Evolutionary conservation across 2,329 filamentous ascomycete genomes (phyloP).

Genomic region (Hirsutella minnesotensis): DNA sequence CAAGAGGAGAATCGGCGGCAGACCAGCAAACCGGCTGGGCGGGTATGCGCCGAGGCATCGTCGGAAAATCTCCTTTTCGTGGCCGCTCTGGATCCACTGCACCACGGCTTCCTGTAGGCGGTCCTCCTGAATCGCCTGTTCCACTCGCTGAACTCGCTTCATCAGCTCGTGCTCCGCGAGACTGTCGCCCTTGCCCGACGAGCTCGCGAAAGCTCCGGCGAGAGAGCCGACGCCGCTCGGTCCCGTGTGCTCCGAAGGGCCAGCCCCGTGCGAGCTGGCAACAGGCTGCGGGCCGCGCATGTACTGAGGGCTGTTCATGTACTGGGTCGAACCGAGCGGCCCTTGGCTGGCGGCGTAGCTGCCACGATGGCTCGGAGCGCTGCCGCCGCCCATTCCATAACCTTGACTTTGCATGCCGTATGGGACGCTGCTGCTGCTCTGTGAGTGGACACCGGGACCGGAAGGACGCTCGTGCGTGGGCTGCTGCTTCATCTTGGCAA

Average conservation of each 20-base stretch:
- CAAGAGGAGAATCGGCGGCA: slow-evolving; percentile 50
- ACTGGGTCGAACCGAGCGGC: slow-evolving; percentile 17
- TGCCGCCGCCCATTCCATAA: slow-evolving; percentile 14
- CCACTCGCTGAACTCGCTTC: slow-evolving; percentile 45
- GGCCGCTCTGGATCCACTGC: slow-evolving; percentile 53
- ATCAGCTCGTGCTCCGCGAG: slow-evolving; percentile 39
- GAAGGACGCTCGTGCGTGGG: slow-evolving; percentile 30
- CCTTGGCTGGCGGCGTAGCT: slow-evolving; percentile 22
- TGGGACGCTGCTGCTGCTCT: slow-evolving; percentile 2
- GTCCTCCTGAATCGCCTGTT: slow-evolving; percentile 47
- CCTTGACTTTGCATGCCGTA: slow-evolving; percentile 11
- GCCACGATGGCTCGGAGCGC: slow-evolving; percentile 17
- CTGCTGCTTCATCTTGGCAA: slow-evolving; percentile 45
- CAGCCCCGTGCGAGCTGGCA: slow-evolving; percentile 18
- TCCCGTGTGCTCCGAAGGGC: slow-evolving; percentile 21
- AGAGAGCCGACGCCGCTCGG: slow-evolving; percentile 21
- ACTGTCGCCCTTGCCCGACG: slow-evolving; percentile 21
- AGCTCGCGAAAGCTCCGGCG: slow-evolving; percentile 22
- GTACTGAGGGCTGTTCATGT: slow-evolving; percentile 25
- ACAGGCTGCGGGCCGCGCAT: slow-evolving; percentile 19
- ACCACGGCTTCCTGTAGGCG: slow-evolving; percentile 52
- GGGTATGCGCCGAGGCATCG: slow-evolving; percentile 25
- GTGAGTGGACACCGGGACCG: slow-evolving; percentile 12
- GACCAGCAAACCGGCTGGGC: slow-evolving; percentile 33
- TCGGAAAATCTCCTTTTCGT: slow-evolving; percentile 51